Evolutionary conservation across 768 basidiomycete species (phyloP), one percentile per base, ranked within the genome.

Genomic region (Butyriboletus loyo): DNA sequence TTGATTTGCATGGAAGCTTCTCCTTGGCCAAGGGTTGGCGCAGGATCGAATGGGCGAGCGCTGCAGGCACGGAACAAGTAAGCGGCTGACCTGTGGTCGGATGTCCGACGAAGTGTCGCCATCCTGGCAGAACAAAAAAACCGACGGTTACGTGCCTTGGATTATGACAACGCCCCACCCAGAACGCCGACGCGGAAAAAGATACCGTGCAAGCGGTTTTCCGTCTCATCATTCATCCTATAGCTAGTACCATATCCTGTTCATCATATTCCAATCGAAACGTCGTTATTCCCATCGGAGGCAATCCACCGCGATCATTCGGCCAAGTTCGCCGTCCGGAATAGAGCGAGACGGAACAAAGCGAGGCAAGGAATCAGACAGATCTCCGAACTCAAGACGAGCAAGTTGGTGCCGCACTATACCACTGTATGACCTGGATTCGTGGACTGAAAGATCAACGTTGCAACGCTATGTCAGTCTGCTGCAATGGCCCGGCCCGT

Each of bases 1-100:
- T 56, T 32, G 54, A 66, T 59, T 42, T 48, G 24, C 54, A 59
- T 46, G 59, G 54, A 56, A 51, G 54, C 42, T 14, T 49, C 49
- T 28, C 36, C 22, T 25, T 47, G 49, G 50, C 51, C 50, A 54
- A 53, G 50, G 48, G 37, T 41, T 44, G n/a, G 38, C 15, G 24
- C 30, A 10, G 37, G 6, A 37, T 49, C 21, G 46, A 34, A 38
- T 13, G 46, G 31, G 39, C 8, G n/a, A 28, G 46, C 25, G 27
- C 28, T 31, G 31, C 41, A 38, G 10, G 42, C 17, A 35, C 30
- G 46, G 46, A 43, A 32, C 32, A 34, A 35, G 43, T 37, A 34
- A 35, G 43, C 34, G 34, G 52, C 32, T 32, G 52, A 46, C 50
- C 43, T 39, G 22, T 45, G 28, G 34, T 9, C 13, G 22, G 24